Base-by-base conservation (phyloP, 2,329 filamentous ascomycete genomes). In the Fusarium anguioides region DNA sequence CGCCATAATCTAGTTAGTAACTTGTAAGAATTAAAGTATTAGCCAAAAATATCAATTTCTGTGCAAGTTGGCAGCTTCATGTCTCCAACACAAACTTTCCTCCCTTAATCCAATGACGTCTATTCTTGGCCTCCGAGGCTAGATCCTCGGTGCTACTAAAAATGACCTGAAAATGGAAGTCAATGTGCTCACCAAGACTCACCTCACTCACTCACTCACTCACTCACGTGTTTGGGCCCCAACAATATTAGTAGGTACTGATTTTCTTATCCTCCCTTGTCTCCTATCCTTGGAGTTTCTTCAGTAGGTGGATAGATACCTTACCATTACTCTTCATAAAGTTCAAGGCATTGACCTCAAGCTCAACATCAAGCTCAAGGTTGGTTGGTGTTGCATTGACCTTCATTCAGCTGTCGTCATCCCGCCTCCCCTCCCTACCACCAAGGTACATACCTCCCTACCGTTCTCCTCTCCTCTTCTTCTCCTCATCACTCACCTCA, bases 151-250 rank as follows among this genome's bases (percentile, higher is more conserved):
- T 29, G 47, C 26, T 46, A 42, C 36, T 41, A 44, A 56, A 44
- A 49, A 39, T 41, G 41, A 55, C 48, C 48, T 36, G 47, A 36
- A 47, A 55, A 26, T n/a, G n/a, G 9, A 60, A 53, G 39, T 41
- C 36, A 45, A 60, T 44, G 52, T 56, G 46, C 48, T 49, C 49
- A 39, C 40, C 37, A 48, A 56, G 39, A 36, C 58, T 66, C n/a
- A n/a, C n/a, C n/a, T n/a, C n/a, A n/a, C n/a, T n/a, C n/a, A n/a
- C n/a, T n/a, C n/a, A n/a, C n/a, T n/a, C n/a, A n/a, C n/a, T n/a
- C n/a, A n/a, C n/a, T n/a, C 64, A 66, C 62, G 64, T 66, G 62
- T 62, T 46, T 53, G 26, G 33, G 31, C 62, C 56, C 50, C 62
- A 66, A 63, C 64, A n/a, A n/a, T n/a, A n/a, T n/a, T n/a, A n/a